phyloP scores from a whole-genome alignment of 2,329 filamentous ascomycete genomes.

The Colletotrichum filicis region DNA sequence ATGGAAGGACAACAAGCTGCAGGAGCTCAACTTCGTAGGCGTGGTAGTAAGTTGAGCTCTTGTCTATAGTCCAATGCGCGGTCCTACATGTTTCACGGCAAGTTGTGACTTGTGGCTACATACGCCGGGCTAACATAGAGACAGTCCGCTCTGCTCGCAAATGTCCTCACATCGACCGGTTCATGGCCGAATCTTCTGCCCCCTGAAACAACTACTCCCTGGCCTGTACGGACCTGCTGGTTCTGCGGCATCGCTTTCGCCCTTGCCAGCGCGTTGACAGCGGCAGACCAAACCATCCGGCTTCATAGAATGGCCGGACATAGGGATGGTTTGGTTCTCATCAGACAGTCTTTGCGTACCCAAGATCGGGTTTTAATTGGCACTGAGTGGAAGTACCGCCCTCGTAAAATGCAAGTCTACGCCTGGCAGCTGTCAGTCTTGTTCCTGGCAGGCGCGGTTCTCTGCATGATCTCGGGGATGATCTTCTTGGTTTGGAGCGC shows the following conservation, averaged over 20 bases:
- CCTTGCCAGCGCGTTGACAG: slow-evolving; percentile 59
- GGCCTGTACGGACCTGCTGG: slow-evolving; percentile 53
- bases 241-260: slow-evolving; percentile 58
- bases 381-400: slow-evolving; percentile 17
- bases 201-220: slow-evolving; percentile 49
- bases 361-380: background rate
- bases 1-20: slow-evolving; percentile 52
- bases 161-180: slow-evolving; percentile 51
- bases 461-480: slow-evolving; percentile 37
- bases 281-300: slow-evolving; percentile 53
- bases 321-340: slow-evolving; percentile 47
- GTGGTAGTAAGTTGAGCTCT: slow-evolving; percentile 41
- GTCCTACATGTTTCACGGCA: too few relatives aligned
- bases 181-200: slow-evolving; percentile 53
- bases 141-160: background rate
- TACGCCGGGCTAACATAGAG: too few relatives aligned
- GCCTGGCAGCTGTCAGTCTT: slow-evolving; percentile 39
- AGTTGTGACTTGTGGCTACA: too few relatives aligned
- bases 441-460: slow-evolving; percentile 36
- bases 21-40: slow-evolving; percentile 53
- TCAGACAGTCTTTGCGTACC: slow-evolving; percentile 40
- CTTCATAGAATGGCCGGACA: slow-evolving; percentile 54
- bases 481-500: slow-evolving; percentile 38
- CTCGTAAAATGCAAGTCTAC: slow-evolving; percentile 35
- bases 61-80: too few relatives aligned